These are phyloP conservation scores for Lepidium sativum DNA, from an alignment of 345 rosid species.

Conservation along the genomic window DNA sequence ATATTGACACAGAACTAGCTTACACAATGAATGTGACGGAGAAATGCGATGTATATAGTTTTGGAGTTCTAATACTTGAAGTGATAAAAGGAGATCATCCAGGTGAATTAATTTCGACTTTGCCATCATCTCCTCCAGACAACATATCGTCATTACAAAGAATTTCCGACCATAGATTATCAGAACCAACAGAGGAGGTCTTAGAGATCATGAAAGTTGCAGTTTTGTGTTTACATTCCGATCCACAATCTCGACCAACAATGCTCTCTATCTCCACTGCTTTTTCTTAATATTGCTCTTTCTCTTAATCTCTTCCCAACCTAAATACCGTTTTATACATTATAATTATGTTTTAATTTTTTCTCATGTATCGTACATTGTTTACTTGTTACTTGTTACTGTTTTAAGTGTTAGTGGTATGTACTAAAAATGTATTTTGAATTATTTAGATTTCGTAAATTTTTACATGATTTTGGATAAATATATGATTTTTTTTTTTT, in stretches of 20 bases:
- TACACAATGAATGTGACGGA: constrained; percentile 30
- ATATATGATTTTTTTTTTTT: too few relatives aligned
- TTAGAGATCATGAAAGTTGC: constrained; percentile 11
- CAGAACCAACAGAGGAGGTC: constrained; percentile 5
- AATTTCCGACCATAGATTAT: constrained; percentile 7
- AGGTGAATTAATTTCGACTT: constrained; percentile 21
- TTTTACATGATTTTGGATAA: too few relatives aligned
- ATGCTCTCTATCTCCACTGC: constrained; percentile 28
- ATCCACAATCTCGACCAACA: constrained; percentile 31
- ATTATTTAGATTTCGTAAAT: too few relatives aligned
- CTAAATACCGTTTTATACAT: neutral
- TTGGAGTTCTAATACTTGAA: constrained; percentile 35
- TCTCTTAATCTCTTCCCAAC: neutral
- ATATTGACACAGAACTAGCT: constrained; percentile 32
- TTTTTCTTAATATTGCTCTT: neutral
- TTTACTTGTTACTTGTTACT: neutral
- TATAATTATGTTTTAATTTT: neutral
- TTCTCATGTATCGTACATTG: neutral
- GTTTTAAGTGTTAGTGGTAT: too few relatives aligned
- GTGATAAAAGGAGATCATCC: constrained; percentile 34
- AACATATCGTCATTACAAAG: neutral
- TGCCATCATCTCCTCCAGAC: neutral
- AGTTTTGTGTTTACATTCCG: constrained; percentile 11
- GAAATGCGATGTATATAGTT: constrained; percentile 39
- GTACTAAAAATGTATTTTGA: too few relatives aligned